Evolutionary conservation across 345 rosid species (phyloP), one percentile per base, ranked within the genome.

Genomic region (Heritiera littoralis): DNA sequence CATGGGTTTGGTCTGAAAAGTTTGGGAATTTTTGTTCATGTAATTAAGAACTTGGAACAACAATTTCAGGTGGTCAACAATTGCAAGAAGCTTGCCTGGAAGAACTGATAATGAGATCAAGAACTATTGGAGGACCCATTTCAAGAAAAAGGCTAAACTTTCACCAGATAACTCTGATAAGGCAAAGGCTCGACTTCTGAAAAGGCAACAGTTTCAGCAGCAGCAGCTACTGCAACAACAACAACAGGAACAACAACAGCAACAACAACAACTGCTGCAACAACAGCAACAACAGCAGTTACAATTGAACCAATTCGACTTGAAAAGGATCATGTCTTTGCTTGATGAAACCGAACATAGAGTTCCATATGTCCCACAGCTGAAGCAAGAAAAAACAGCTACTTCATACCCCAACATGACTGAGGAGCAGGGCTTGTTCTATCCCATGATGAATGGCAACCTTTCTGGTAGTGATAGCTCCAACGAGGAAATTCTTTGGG

Each of bases 121-220:
- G 86, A 94, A 94, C 74, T 94, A 94, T 66, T 94, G 98, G 98
- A 75, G 98, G 83, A 94, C 98, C 75, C 98, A 92, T 86, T 94
- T 94, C 88, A 94, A 94, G 91, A 92, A 89, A 77, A 90, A 89
- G 89, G 76, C 86, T 71, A 92, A 92, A 73, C 71, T 85, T 51
- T 83, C 91, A 77, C 80, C 85, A 5, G 89, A 83, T 11, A 84
- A 72, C 79, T 86, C 88, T 0, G 90, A 86, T 3, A 89, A 88
- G 86, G 87, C 90, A 0, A 88, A 86, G 72, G 85, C 87, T 54
- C 84, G 92, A 12, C 75, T 91, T 69, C 81, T 94, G 46, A 89
- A 88, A 81, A 88, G 90, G 74, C 98, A 92, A 80, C 92, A 92
- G 20, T 90, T 92, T 81, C 92, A 88, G 23, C 92, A 91, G 10